Base-by-base conservation (phyloP, 805 yeast species). In the Metschnikowia santaceciliae region DNA sequence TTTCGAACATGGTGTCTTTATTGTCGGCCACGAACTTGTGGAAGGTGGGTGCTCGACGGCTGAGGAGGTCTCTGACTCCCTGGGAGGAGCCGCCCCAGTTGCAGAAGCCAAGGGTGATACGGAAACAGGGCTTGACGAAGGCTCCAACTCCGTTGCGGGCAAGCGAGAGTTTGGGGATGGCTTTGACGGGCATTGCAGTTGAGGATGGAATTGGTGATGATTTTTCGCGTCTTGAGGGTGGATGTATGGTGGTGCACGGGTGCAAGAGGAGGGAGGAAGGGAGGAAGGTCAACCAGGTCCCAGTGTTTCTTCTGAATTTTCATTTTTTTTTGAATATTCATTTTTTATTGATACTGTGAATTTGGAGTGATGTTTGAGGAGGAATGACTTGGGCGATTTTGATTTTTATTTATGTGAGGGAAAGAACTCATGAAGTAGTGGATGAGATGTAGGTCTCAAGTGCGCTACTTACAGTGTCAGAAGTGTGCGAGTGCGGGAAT, bases 1-100 rank as follows among this genome's bases (percentile, higher is more conserved):
- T 79, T 50, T 83, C 83, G 63, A 92, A 86, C 65, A 86, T 86
- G 44, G 90, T 80, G 54, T 80, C 77, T 38, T 88, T 84, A 63
- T 88, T 76, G 43, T 71, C 60, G 19, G 65, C 56, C 3, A 97
- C 94, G 51, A 88, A 69, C 40, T 77, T 72, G 39, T 60, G 60
- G 49, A 94, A 70, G 53, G 86, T 82, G 49, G 86, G 83, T 14
- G 39, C 42, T 10, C 51, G 37, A 37, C 47, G 51, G 26, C 52
- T 39, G 40, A 58, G 51, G 32, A 58, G 54, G 40, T 58, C 61
- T 64, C 90, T 76, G 72, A 90, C 79, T 3, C 97, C 97, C 47
- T 77, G 76, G 1, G 98, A 91, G 2, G 96, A 86, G 20, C 97
- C 98, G 40, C 97, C 98, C 85, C 95, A 86, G 76, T 94, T 90